These are phyloP conservation scores for Camellia granthamiana DNA, from an alignment of 148 eudicot genomes.

Conservation along the genomic window DNA sequence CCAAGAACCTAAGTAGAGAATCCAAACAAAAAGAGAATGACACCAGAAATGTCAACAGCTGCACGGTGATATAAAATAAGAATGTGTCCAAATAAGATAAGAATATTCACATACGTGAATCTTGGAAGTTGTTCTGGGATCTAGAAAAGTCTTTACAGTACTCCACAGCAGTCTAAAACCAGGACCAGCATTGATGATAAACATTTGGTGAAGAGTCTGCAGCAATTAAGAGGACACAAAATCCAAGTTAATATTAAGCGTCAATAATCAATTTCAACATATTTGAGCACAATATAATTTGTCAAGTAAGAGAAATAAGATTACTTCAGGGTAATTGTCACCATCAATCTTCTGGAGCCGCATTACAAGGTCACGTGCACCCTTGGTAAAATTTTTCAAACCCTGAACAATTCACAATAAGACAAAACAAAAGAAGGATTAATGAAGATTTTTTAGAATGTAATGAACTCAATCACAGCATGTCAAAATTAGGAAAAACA, in stretches of 20 bases:
- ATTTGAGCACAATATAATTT: neutral
- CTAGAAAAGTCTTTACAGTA: constrained; percentile 78
- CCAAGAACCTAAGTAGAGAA: constrained; percentile 70
- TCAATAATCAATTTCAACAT: constrained; percentile 5
- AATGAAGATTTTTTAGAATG: neutral
- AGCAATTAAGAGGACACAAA: constrained; percentile 15
- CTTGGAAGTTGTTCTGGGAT: constrained; percentile 90
- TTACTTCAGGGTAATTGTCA: constrained; percentile 94
- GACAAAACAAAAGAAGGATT: neutral
- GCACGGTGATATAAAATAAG: neutral
- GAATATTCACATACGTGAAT: constrained; percentile 59
- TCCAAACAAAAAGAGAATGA: neutral
- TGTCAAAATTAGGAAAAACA: neutral
- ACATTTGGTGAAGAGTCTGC: constrained; percentile 92
- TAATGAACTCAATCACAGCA: neutral
- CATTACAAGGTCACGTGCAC: constrained; percentile 80
- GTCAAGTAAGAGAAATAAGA: neutral
- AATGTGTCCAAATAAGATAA: neutral
- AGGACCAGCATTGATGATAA: constrained; percentile 93
- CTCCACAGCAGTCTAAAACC: constrained; percentile 96
- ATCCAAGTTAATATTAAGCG: constrained; percentile 1
- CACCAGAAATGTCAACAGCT: neutral
- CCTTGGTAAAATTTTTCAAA: constrained; percentile 70
- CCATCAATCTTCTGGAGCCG: constrained; percentile 87
- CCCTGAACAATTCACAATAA: constrained; percentile 43